Evolutionary conservation across 73 alveolate genomes (phyloP), one percentile per base, ranked within the genome.

Genomic region (Breviolum minutum): DNA sequence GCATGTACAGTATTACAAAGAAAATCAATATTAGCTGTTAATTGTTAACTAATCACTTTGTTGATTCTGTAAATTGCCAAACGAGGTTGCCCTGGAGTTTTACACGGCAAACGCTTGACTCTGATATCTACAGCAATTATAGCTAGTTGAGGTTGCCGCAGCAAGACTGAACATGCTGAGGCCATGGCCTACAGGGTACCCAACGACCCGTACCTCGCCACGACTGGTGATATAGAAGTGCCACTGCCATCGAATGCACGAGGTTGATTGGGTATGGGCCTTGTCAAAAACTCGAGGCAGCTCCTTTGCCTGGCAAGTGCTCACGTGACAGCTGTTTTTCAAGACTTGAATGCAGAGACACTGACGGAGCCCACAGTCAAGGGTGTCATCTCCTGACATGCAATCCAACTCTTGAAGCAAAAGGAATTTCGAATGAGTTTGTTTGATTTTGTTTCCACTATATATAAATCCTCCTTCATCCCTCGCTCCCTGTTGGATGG

Each of bases 271-370:
- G 9, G 27, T 48, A 73, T 13, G 30, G 61, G 86, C 97, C 88
- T 91, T 91, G 97, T 91, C 97, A 64, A 91, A 91, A 76, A 91
- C 97, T 5, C 97, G 87, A 12, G 97, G 97, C 76, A 91, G 97
- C 76, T 91, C 97, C 9, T 88, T 91, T 3, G 97, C 97, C 97
- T 91, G 24, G 26, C 54, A 8, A n/a, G 62, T 2, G 26, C 93
- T 48, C 32, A 32, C 48, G 17, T 73, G 40, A 32, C 83, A 73
- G 40, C 54, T 26, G 27, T 29, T 71, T 30, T 8, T 11, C 81
- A 71, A 26, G 61, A 19, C 7, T 10, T 26, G 11, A 8, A 22
- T 30, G 77, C 88, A 63, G 54, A 20, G 97, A 16, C 32, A 13
- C 68, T 3, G 17, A 64, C 97, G 24, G 97, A 91, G 62, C 97